phyloP scores from a whole-genome alignment of 176 grass and related monocot genomes.

The Microstegium vimineum region DNA sequence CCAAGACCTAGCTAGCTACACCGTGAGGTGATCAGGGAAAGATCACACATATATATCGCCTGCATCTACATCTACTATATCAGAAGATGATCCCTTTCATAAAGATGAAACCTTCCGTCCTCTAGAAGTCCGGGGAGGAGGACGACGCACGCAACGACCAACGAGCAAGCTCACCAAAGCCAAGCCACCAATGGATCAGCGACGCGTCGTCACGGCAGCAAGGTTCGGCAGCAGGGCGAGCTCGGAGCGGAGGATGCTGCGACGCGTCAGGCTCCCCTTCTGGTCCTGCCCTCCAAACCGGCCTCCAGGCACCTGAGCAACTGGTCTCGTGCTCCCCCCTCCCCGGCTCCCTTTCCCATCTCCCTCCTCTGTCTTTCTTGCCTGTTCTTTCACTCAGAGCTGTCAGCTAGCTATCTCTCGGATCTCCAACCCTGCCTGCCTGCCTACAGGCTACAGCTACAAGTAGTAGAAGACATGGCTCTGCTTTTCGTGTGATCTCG shows the following conservation, averaged over 20 bases:
- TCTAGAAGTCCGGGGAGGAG: background rate
- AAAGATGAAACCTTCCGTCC: constrained; percentile 53
- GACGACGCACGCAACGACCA: too few species aligned
- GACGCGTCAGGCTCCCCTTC: constrained; percentile 49
- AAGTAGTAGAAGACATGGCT: constrained; percentile 36
- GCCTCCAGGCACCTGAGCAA: constrained; percentile 79
- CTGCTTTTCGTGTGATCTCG: constrained; percentile 37
- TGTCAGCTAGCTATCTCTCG: too few species aligned
- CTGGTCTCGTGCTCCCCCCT: background rate
- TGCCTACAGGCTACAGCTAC: too few species aligned
- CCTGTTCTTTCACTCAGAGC: constrained; percentile 10
- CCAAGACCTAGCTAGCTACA: too few species aligned
- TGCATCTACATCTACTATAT: background rate
- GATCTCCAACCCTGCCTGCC: background rate
- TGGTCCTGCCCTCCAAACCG: constrained; percentile 83
- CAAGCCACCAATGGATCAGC: constrained; percentile 60
- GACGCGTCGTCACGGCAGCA: background rate
- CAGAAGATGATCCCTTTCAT: constrained; percentile 58
- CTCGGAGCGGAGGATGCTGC: constrained; percentile 59
- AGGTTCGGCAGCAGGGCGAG: constrained; percentile 17
- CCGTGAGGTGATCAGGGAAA: too few species aligned
- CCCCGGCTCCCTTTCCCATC: background rate
- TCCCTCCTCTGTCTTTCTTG: background rate
- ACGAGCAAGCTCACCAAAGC: background rate
- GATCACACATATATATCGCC: too few species aligned